Conservation (phyloP, 495 filamentous ascomycete genomes). For the Letharia lupina region DNA sequence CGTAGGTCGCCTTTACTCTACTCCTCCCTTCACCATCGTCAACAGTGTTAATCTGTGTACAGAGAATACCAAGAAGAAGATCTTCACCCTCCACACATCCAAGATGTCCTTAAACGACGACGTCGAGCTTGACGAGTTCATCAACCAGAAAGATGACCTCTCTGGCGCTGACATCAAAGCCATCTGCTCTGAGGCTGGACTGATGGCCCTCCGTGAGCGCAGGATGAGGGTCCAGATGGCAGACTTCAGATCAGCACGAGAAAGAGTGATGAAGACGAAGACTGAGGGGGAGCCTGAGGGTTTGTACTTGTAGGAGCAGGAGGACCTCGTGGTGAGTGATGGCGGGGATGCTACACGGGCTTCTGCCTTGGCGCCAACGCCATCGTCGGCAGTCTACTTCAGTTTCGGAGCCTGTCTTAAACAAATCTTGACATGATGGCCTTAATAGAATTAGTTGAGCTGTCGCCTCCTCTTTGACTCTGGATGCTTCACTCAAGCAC, state of each 20-base stretch:
- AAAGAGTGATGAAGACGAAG: slow-evolving; percentile 97
- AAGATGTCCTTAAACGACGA: slow-evolving; percentile 97
- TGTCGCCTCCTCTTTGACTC: background rate
- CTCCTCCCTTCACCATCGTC: background rate
- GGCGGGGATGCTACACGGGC: background rate
- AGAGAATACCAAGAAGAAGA: slow-evolving; percentile 99
- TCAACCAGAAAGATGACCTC: slow-evolving; percentile 95
- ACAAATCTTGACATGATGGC: background rate
- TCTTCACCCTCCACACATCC: slow-evolving; percentile 96
- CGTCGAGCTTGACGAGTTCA: slow-evolving; percentile 97
- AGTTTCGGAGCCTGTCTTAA: slow-evolving; percentile 8
- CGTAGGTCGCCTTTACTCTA: slow-evolving; percentile 44
- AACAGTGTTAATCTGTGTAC: slow-evolving; percentile 30
- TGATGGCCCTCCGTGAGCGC: slow-evolving; percentile 90
- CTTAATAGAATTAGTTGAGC: slow-evolving; percentile 1
- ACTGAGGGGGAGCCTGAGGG: slow-evolving; percentile 97
- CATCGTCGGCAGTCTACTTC: background rate
- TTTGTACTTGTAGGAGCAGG: slow-evolving; percentile 73
- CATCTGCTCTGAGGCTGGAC: slow-evolving; percentile 93
- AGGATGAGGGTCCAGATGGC: slow-evolving; percentile 99
- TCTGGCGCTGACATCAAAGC: slow-evolving; percentile 98
- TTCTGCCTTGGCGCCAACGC: background rate
- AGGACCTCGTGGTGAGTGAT: background rate
- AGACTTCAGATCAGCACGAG: slow-evolving; percentile 86
- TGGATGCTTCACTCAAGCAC: background rate